Percentiles rank a stretch among this genome's conserved stretches.
phyloP scores from a whole-genome alignment of 1,139 yeast species.

The Geotrichum candidum region DNA sequence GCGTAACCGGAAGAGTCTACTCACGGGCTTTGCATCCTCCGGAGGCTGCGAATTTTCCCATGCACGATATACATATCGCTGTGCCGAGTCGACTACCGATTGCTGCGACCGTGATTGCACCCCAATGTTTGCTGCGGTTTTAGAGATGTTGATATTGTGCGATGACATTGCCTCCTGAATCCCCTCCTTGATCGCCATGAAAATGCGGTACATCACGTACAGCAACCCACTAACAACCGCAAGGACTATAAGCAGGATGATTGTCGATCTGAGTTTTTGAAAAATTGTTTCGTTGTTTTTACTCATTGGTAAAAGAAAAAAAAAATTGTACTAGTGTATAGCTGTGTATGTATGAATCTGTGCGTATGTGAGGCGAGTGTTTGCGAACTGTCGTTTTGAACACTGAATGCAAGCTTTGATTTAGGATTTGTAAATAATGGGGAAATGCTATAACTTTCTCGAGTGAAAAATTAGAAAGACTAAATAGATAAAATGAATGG shows the following conservation, averaged over 20 bases:
- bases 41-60: constrained; percentile 22
- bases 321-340: too few relatives aligned
- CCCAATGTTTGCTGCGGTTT: constrained; percentile 18
- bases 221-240: constrained; percentile 14
- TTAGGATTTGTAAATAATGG: background rate
- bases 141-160: constrained; percentile 13
- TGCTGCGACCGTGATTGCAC: constrained; percentile 19
- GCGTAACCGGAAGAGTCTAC: constrained; percentile 1
- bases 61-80: constrained; percentile 20
- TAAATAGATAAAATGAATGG: background rate
- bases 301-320: background rate
- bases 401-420: background rate
- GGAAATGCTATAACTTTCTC: background rate
- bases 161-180: constrained; percentile 7
- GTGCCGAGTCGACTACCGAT: constrained; percentile 20
- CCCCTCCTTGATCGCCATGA: constrained; percentile 10
- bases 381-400: background rate
- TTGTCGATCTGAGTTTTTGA: constrained; percentile 16
- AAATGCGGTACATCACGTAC: constrained; percentile 16
- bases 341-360: background rate
- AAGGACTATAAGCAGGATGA: constrained; percentile 16
- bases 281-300: background rate
- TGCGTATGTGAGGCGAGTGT: background rate
- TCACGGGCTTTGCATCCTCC: constrained; percentile 13
- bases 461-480: background rate